Conservation (phyloP, 2,329 filamentous ascomycete genomes). For the Microdochium trichocladiopsis region DNA sequence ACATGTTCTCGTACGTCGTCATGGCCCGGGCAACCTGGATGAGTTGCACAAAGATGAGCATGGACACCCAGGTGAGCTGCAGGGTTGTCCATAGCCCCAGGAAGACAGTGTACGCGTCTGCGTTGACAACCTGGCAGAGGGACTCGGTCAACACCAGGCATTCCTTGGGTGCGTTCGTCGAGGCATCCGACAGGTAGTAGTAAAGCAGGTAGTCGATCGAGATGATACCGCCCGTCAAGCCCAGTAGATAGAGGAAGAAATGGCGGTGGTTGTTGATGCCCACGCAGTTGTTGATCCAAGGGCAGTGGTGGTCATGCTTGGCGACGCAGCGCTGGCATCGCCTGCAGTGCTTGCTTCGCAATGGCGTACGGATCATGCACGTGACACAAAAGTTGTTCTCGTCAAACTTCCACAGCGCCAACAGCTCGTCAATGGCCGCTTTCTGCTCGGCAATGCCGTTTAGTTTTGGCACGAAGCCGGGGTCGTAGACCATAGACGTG, state of each 20-base stretch:
- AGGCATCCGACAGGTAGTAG: conserved; percentile 58
- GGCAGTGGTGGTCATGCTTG: conserved; percentile 96
- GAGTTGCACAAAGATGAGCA: conserved; percentile 91
- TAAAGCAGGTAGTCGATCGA: conserved; percentile 66
- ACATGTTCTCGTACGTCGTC: conserved; percentile 97
- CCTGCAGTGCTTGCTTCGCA: conserved; percentile 94
- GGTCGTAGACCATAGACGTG: conserved; percentile 79
- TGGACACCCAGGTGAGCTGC: conserved; percentile 93
- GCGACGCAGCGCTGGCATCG: conserved; percentile 88
- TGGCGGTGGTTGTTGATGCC: conserved; percentile 94
- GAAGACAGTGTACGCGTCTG: conserved; percentile 78
- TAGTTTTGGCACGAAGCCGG: conserved; percentile 87
- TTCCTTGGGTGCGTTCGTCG: conserved; percentile 39
- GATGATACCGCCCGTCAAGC: conserved; percentile 67
- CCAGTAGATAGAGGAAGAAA: conserved; percentile 85
- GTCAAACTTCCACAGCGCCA: conserved; percentile 83
- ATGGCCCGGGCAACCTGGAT: conserved; percentile 87
- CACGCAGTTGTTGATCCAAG: conserved; percentile 96
- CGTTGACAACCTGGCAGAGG: conserved; percentile 70
- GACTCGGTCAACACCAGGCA: conserved; percentile 73
- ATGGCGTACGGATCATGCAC: conserved; percentile 89
- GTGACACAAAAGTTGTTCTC: conserved; percentile 89
- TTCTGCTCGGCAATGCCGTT: conserved; percentile 86
- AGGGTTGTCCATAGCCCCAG: conserved; percentile 72
- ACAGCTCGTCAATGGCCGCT: conserved; percentile 78